These are phyloP conservation scores for Entamoeba histolytica DNA, from an alignment of 208 protist genomes.

Conservation along the genomic window DNA sequence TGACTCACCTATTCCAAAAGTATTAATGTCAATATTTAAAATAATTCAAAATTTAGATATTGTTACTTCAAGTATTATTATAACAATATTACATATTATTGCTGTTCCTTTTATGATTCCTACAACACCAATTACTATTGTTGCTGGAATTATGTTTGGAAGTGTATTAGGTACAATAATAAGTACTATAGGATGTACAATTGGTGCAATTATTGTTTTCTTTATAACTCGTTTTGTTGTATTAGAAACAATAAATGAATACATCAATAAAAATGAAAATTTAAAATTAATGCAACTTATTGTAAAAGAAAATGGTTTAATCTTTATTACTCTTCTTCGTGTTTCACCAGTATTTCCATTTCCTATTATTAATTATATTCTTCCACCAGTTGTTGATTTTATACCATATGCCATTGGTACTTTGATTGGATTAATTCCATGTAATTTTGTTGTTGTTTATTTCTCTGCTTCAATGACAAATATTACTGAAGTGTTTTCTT, in stretches of 20 bases:
- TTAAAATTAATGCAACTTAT: background rate
- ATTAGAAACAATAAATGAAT: background rate
- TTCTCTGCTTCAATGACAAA: background rate
- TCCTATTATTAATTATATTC: background rate
- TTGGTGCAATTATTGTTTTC: background rate
- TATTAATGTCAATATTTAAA: no score
- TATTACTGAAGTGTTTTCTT: background rate
- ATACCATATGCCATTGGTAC: background rate
- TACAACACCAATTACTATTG: background rate
- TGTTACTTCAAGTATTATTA: background rate
- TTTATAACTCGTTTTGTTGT: background rate
- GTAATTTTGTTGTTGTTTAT: background rate
- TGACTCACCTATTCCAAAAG: no score
- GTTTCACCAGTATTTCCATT: background rate
- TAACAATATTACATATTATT: background rate
- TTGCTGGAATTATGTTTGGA: background rate
- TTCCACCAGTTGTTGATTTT: background rate
- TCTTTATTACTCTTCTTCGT: background rate
- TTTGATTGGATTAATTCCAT: background rate
- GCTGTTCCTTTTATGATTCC: background rate
- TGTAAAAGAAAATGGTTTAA: background rate
- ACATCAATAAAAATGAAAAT: background rate
- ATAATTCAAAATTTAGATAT: no score
- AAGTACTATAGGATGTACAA: background rate
- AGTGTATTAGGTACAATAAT: background rate